A percentile compares a stretch with the other conserved stretches of the same genome.
Conservation (phyloP, 1,284 basidiomycete species). For the Athelia sp. region DNA sequence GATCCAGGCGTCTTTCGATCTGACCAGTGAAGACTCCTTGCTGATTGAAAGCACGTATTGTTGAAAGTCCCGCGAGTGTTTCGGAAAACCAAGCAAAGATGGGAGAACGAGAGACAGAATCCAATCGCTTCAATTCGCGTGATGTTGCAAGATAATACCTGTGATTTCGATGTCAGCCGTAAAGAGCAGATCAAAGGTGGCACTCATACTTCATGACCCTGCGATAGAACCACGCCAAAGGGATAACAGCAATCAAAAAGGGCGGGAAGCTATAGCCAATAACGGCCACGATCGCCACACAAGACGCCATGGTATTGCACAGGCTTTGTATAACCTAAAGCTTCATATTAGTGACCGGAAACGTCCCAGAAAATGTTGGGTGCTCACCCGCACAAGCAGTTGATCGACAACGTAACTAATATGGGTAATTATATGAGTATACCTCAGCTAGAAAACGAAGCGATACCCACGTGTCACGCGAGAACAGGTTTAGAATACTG, state of each 20-base stretch:
- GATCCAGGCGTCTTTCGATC: conserved; percentile 77
- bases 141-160: conserved; percentile 91
- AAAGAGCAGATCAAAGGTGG: conserved; percentile 6
- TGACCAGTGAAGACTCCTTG: conserved; percentile 70
- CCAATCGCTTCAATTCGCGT: conserved; percentile 88
- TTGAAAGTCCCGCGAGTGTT: conserved; percentile 78
- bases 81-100: conserved; percentile 92
- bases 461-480: conserved; percentile 75
- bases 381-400: conserved; percentile 59
- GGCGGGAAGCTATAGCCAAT: conserved; percentile 79
- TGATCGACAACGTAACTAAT: conserved; percentile 72
- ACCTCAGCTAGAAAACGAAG: not conserved
- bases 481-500: conserved; percentile 85
- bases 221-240: conserved; percentile 72
- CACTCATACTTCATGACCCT: conserved; percentile 66
- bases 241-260: conserved; percentile 75
- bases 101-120: conserved; percentile 86
- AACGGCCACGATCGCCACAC: conserved; percentile 75
- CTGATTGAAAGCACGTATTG: conserved; percentile 81
- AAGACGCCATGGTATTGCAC: conserved; percentile 54
- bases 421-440: not conserved
- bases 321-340: conserved; percentile 60
- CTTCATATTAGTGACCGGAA: not conserved
- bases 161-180: conserved; percentile 1
- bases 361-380: not conserved